These are phyloP conservation scores for Dinochytrium kinnereticum DNA, from an alignment of 371 early-diverging fungal genomes.

Conservation along the genomic window DNA sequence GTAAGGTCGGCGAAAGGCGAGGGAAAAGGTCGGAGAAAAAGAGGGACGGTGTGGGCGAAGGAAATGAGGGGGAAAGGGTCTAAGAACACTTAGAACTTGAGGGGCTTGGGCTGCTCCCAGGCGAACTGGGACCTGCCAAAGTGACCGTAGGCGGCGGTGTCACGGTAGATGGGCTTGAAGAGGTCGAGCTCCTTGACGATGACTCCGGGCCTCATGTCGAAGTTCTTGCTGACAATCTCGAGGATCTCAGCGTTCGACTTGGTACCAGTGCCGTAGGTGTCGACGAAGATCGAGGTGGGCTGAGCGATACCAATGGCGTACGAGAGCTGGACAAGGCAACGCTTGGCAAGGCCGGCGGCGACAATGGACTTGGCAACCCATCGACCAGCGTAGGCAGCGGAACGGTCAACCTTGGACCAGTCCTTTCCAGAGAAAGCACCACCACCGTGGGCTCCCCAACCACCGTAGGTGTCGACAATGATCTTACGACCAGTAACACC, in stretches of 20 bases:
- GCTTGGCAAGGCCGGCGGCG: constrained; percentile 91
- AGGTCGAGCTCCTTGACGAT: constrained; percentile 98
- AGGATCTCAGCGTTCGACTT: constrained; percentile 91
- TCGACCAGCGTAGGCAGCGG: constrained; percentile 99
- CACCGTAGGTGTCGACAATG: constrained; percentile 91
- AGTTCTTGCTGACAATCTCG: constrained; percentile 95
- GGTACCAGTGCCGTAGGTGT: constrained; percentile 95
- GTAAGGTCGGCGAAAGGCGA: too few relatives aligned
- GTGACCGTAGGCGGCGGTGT: constrained; percentile 98
- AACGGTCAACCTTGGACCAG: constrained; percentile 99
- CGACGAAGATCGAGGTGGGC: constrained; percentile 97
- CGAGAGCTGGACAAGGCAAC: constrained; percentile 96
- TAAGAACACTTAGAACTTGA: constrained; percentile 49
- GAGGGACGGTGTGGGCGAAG: background rate
- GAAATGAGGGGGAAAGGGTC: background rate
- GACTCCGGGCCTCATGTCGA: constrained; percentile 97
- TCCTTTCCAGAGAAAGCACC: constrained; percentile 99
- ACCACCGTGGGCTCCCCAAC: constrained; percentile 99
- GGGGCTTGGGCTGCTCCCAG: constrained; percentile 94
- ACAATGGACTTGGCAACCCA: constrained; percentile 98
- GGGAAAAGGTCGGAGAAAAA: background rate
- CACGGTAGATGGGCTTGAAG: constrained; percentile 96
- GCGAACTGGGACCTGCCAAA: constrained; percentile 97
- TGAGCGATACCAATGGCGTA: constrained; percentile 99
- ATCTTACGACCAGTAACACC: constrained; percentile 99